These are phyloP conservation scores for Clonostachys rosea DNA, from an alignment of 2,329 filamentous ascomycete species.

Conservation along the genomic window DNA sequence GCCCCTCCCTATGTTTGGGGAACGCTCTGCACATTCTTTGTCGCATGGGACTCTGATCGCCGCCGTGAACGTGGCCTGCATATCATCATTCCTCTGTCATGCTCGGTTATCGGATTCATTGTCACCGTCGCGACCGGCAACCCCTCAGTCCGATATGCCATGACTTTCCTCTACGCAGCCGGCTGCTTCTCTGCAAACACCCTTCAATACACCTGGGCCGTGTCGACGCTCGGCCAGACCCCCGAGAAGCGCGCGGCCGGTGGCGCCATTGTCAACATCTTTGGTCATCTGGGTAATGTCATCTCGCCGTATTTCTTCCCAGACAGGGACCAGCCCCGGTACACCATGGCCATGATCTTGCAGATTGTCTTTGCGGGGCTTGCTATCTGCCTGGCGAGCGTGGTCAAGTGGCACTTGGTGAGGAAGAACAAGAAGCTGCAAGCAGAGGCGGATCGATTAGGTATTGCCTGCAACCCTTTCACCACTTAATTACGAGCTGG, in stretches of 20 bases:
- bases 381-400: constrained; percentile 3
- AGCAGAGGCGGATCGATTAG: constrained; percentile 2
- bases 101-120: constrained; percentile 15
- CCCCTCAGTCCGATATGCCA: constrained; percentile 7
- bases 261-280: constrained; percentile 5
- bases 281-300: constrained; percentile 5
- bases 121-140: constrained; percentile 6
- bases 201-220: constrained; percentile 26
- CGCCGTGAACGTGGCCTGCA: constrained; percentile 40
- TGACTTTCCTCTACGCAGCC: constrained; percentile 10
- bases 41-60: constrained; percentile 36
- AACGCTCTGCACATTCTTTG: constrained; percentile 21
- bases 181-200: constrained; percentile 20
- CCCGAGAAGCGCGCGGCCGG: constrained; percentile 19
- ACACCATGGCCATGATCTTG: constrained; percentile 5
- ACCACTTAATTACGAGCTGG: constrained; percentile 3
- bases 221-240: constrained; percentile 21
- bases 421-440: constrained; percentile 8
- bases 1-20: constrained; percentile 15
- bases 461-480: constrained; percentile 6
- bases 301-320: constrained; percentile 6
- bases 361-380: constrained; percentile 7
- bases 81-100: constrained; percentile 14
- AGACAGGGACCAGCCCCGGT: constrained; percentile 2
- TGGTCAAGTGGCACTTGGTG: constrained; percentile 4